phyloP scores from a whole-genome alignment of 2,329 filamentous ascomycete species.

The Phoma sp. region DNA sequence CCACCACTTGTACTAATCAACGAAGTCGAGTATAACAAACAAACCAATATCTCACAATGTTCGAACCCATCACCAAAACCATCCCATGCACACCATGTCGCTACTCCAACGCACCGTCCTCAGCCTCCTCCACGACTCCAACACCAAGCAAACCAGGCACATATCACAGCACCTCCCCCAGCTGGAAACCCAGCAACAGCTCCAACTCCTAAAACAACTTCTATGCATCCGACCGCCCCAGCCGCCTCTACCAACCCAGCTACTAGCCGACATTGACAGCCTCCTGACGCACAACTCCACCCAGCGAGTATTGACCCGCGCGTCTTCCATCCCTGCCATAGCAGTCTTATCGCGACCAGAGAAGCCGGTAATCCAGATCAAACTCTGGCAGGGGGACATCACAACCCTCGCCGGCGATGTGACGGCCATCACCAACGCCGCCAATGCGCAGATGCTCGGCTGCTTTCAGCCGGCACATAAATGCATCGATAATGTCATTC shows the following conservation, averaged over 20 bases:
- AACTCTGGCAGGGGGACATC: constrained; percentile 46
- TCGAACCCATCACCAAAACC: not conserved
- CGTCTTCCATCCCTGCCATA: constrained; percentile 14
- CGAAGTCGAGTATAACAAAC: not conserved
- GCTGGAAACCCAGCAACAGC: constrained; percentile 21
- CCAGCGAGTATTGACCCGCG: constrained; percentile 20
- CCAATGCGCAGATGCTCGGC: constrained; percentile 44
- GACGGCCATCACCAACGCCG: constrained; percentile 48
- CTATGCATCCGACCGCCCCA: constrained; percentile 35
- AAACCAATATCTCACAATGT: not conserved
- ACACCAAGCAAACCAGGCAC: constrained; percentile 15
- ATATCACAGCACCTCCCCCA: constrained; percentile 18
- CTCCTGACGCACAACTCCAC: constrained; percentile 19
- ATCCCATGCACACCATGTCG: constrained; percentile 4
- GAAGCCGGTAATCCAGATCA: constrained; percentile 17
- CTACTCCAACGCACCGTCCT: constrained; percentile 14
- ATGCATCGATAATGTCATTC: constrained; percentile 49
- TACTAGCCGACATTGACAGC: constrained; percentile 27
- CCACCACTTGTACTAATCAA: not conserved
- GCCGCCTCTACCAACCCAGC: constrained; percentile 19
- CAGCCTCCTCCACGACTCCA: constrained; percentile 21
- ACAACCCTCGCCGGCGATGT: constrained; percentile 36
- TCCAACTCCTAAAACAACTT: constrained; percentile 29
- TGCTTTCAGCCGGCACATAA: constrained; percentile 45
- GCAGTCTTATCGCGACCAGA: not conserved